Conservation (phyloP, 371 early-diverging fungal genomes). For the Zychaea mexicana region DNA sequence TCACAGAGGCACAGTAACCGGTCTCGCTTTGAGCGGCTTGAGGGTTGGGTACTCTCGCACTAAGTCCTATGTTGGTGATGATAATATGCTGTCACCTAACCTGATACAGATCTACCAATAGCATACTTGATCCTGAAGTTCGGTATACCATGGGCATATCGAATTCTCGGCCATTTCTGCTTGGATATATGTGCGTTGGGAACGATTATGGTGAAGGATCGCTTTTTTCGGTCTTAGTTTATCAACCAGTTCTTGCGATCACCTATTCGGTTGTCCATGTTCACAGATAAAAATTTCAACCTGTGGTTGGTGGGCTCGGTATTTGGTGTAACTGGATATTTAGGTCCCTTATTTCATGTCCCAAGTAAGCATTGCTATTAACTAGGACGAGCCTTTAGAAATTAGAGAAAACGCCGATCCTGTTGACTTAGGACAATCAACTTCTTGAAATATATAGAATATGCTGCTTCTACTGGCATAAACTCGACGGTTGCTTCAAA, state of each 20-base stretch:
- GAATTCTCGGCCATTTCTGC: constrained; percentile 36
- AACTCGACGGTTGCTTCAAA: constrained; percentile 21
- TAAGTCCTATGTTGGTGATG: too few species aligned
- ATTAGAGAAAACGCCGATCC: too few species aligned
- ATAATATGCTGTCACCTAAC: too few species aligned
- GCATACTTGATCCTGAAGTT: too few species aligned
- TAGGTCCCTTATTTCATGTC: constrained; percentile 32
- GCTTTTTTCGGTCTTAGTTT: constrained; percentile 22
- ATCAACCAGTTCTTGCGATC: constrained; percentile 18
- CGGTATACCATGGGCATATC: too few species aligned
- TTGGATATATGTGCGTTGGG: constrained; percentile 35
- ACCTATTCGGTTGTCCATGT: constrained; percentile 29
- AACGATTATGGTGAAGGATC: constrained; percentile 32
- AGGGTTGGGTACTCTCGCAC: not conserved
- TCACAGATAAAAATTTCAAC: constrained; percentile 27
- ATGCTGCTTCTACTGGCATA: constrained; percentile 29
- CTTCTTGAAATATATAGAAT: constrained; percentile 13
- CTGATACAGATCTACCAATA: too few species aligned
- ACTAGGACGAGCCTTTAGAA: too few species aligned
- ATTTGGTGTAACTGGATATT: constrained; percentile 34
- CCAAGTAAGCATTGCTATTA: constrained; percentile 24
- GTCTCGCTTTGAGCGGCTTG: not conserved
- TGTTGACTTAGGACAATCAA: not conserved
- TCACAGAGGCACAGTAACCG: not conserved
- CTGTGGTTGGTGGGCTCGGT: constrained; percentile 35